phyloP scores from a whole-genome alignment of 306 rosid genomes.

The Quercus agrifolia region DNA sequence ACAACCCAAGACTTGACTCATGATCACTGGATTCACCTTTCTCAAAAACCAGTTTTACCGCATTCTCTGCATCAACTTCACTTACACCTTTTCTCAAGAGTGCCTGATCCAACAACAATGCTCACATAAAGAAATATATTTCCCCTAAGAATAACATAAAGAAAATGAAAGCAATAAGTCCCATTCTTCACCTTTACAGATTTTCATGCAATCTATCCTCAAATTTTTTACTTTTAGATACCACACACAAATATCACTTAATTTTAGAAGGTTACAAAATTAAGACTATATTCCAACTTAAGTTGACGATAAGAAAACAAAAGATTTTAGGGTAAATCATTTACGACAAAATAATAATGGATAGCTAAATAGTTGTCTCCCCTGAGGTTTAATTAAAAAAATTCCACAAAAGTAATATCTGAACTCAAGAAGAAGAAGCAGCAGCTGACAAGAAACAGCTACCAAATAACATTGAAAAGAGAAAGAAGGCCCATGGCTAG shows the following conservation, averaged over 20 bases:
- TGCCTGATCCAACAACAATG: slow-evolving; percentile 57
- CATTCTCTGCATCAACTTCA: slow-evolving; percentile 65
- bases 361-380: not conserved
- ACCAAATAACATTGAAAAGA: not conserved
- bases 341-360: not conserved
- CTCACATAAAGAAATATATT: not conserved
- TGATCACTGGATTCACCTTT: slow-evolving; percentile 20
- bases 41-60: slow-evolving; percentile 64
- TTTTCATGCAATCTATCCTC: not conserved
- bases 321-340: not conserved
- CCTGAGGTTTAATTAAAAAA: not conserved
- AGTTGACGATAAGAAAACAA: too few species aligned
- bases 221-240: not conserved
- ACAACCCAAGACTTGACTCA: slow-evolving; percentile 32
- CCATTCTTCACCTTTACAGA: not conserved
- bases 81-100: slow-evolving; percentile 78
- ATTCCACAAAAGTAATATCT: not conserved
- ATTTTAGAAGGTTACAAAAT: not conserved
- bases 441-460: not conserved
- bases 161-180: not conserved
- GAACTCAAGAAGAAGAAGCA: not conserved
- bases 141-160: slow-evolving; percentile 11
- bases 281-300: too few species aligned
- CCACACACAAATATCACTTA: not conserved
- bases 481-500: not conserved